Conservation (phyloP, 441 rosid species). For the Hura crepitans region DNA sequence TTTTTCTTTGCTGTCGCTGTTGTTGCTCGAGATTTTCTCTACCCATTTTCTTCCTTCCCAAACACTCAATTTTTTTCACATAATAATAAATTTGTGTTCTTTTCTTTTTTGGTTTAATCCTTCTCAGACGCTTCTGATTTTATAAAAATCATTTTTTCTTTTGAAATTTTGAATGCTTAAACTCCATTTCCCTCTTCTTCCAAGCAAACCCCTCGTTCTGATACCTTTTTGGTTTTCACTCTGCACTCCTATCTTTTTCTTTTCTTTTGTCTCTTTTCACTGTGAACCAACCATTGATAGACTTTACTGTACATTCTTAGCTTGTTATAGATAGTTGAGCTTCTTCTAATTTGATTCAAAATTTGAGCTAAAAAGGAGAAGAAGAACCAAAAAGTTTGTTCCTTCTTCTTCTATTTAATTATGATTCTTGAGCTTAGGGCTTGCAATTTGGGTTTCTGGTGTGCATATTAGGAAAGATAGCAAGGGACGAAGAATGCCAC, state of each 20-base stretch:
- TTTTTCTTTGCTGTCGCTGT: conserved; percentile 6
- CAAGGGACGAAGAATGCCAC: conserved; percentile 14
- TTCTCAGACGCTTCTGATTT: background rate
- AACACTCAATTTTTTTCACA: conserved; percentile 7
- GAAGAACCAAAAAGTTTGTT: background rate
- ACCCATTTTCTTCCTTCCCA: conserved; percentile 20
- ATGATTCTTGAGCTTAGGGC: conserved; percentile 14
- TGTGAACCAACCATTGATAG: conserved; percentile 8
- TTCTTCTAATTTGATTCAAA: conserved; percentile 12
- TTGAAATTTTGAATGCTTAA: background rate
- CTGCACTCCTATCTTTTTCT: conserved; percentile 1
- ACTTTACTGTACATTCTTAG: background rate
- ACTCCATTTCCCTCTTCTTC: conserved; percentile 20
- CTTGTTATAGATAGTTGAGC: background rate
- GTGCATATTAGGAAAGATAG: background rate
- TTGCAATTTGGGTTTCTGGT: background rate
- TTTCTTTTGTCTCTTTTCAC: background rate
- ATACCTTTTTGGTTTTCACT: background rate
- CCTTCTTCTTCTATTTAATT: background rate
- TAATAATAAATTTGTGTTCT: background rate
- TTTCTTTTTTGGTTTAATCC: background rate
- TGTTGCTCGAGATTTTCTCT: background rate
- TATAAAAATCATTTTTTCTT: background rate
- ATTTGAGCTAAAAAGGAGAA: conserved; percentile 13
- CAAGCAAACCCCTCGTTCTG: conserved; percentile 20